These are phyloP conservation scores for Fusarium longipes DNA, from an alignment of 2,329 filamentous ascomycete genomes.

Conservation along the genomic window DNA sequence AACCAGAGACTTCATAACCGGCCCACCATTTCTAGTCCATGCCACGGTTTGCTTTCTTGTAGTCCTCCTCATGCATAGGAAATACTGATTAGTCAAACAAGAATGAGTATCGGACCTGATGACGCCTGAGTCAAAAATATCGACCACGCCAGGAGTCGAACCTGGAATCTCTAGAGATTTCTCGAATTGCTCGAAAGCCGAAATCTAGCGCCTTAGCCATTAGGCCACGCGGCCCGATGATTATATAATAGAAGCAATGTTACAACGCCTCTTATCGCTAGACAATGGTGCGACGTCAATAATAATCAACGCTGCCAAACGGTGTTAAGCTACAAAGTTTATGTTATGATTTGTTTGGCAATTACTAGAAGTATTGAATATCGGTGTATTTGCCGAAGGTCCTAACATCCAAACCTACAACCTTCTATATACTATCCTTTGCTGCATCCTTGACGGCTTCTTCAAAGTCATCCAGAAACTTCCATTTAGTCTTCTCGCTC, in stretches of 20 bases:
- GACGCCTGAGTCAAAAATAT: not conserved
- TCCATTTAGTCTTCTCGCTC: slow-evolving; percentile 15
- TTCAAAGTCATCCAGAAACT: slow-evolving; percentile 12
- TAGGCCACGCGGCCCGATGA: slow-evolving; percentile 22
- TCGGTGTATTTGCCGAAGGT: not conserved
- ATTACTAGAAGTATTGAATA: not conserved
- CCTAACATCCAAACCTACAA: not conserved
- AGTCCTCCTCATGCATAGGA: no score
- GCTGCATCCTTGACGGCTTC: not conserved
- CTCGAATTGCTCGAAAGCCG: not conserved
- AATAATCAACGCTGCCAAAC: no score
- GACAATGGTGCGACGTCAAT: no score
- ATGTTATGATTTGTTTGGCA: not conserved
- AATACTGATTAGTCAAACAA: no score
- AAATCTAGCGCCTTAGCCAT: slow-evolving; percentile 34
- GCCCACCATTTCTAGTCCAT: no score
- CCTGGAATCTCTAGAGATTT: slow-evolving; percentile 31
- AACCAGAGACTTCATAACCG: no score
- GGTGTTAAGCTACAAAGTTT: no score
- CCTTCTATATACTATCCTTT: not conserved
- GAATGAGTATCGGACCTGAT: no score
- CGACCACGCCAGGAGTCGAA: slow-evolving; percentile 30
- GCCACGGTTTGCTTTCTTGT: no score
- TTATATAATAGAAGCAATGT: not conserved
- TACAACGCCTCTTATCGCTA: no score